Percentiles rank a stretch among this genome's conserved stretches.
Conservation (phyloP, 2,329 filamentous ascomycete species). For the Talaromyces piceae region DNA sequence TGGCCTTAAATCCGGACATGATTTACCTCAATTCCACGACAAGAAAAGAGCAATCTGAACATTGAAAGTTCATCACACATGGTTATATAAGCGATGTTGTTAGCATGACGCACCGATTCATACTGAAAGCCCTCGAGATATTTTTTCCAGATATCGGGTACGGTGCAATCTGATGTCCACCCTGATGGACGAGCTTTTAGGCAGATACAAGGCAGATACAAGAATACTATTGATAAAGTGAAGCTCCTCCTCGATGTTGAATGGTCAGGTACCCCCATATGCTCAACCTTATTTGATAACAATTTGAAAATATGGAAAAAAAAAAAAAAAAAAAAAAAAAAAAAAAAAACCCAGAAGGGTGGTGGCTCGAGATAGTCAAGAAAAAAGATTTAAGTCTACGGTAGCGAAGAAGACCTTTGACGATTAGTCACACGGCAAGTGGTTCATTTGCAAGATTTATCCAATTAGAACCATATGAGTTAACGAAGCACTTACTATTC, state of each 20-base stretch:
- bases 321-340: no score
- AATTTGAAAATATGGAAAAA: neutral
- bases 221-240: constrained; percentile 41
- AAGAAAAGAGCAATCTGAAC: constrained; percentile 48
- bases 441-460: neutral
- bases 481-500: neutral
- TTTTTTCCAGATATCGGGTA: constrained; percentile 41
- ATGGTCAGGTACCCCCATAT: constrained; percentile 41
- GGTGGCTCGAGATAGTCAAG: neutral
- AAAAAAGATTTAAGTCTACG: neutral
- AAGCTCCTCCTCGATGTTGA: constrained; percentile 49
- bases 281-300: constrained; percentile 44
- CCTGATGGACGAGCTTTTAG: constrained; percentile 41
- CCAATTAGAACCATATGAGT: neutral
- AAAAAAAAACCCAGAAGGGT: no score
- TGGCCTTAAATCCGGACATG: constrained; percentile 50
- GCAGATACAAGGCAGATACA: no score
- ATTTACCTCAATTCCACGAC: constrained; percentile 26
- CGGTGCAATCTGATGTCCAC: constrained; percentile 35
- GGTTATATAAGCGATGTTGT: constrained; percentile 48
- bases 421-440: neutral
- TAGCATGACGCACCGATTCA: constrained; percentile 46
- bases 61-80: constrained; percentile 45
- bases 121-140: constrained; percentile 33
- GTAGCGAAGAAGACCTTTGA: neutral